Evolutionary conservation across 805 yeast species (phyloP).

Genomic region (Wickerhamomyces mucosus): DNA sequence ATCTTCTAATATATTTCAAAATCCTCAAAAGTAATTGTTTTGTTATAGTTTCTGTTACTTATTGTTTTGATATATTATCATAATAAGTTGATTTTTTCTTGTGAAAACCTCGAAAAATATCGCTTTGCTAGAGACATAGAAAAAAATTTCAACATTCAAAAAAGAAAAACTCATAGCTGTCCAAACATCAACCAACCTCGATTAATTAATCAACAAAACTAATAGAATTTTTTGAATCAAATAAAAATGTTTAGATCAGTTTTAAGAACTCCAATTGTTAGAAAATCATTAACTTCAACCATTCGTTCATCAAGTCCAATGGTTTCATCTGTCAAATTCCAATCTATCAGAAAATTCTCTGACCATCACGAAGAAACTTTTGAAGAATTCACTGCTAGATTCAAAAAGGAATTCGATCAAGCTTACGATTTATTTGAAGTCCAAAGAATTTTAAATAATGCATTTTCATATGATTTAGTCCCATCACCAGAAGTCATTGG

Average conservation of each 20-base stretch:
- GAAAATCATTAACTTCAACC: constrained; percentile 8
- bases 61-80: not conserved
- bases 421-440: constrained; percentile 84
- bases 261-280: constrained; percentile 14
- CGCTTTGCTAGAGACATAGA: no score
- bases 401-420: constrained; percentile 92
- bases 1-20: not conserved
- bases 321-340: constrained; percentile 5
- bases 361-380: constrained; percentile 83
- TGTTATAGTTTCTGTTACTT: not conserved
- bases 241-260: constrained; percentile 10
- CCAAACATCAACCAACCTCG: not conserved
- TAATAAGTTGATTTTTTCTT: not conserved
- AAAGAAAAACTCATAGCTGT: no score
- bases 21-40: no score
- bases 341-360: constrained; percentile 59
- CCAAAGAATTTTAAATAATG: constrained; percentile 92
- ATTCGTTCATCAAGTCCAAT: constrained; percentile 11
- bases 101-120: not conserved
- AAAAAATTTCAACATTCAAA: not conserved
- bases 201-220: no score
- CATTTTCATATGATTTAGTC: constrained; percentile 96
- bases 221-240: not conserved
- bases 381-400: constrained; percentile 85
- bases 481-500: constrained; percentile 96